phyloP scores from a whole-genome alignment of 768 basidiomycete species.

The Hericium coralloides region DNA sequence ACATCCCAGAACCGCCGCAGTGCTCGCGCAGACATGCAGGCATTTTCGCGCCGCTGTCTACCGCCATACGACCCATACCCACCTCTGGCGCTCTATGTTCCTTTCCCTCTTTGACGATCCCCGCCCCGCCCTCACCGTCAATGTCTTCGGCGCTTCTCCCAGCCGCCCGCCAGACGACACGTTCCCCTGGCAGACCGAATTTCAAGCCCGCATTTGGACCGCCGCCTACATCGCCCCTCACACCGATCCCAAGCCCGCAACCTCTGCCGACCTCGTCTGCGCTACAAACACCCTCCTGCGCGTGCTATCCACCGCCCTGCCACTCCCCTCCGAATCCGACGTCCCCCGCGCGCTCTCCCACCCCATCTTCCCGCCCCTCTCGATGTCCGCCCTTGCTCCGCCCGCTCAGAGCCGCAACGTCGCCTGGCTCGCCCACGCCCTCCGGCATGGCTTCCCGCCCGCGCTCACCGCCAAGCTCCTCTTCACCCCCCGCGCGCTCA shows the following conservation, averaged over 20 bases:
- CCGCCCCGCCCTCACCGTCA: neutral
- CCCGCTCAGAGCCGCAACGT: slow-evolving; percentile 20
- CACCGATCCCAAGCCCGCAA: neutral
- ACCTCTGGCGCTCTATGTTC: slow-evolving; percentile 33
- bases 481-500: slow-evolving; percentile 8
- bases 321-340: slow-evolving; percentile 19
- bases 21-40: slow-evolving; percentile 26
- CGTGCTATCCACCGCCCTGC: slow-evolving; percentile 25
- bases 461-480: slow-evolving; percentile 14
- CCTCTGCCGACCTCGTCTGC: slow-evolving; percentile 10
- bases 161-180: neutral
- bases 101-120: slow-evolving; percentile 29
- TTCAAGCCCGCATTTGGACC: slow-evolving; percentile 18
- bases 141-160: neutral
- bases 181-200: slow-evolving; percentile 18
- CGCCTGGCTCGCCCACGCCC: slow-evolving; percentile 25
- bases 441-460: slow-evolving; percentile 26
- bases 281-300: slow-evolving; percentile 25
- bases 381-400: slow-evolving; percentile 15
- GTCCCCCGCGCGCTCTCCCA: slow-evolving; percentile 8
- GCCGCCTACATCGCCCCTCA: slow-evolving; percentile 14
- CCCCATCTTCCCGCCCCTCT: slow-evolving; percentile 26
- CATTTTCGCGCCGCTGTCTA: slow-evolving; percentile 23
- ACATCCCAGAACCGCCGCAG: slow-evolving; percentile 20
- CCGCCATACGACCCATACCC: slow-evolving; percentile 17